Conservation (phyloP, 2,329 filamentous ascomycete genomes). For the Colletotrichum navitas region DNA sequence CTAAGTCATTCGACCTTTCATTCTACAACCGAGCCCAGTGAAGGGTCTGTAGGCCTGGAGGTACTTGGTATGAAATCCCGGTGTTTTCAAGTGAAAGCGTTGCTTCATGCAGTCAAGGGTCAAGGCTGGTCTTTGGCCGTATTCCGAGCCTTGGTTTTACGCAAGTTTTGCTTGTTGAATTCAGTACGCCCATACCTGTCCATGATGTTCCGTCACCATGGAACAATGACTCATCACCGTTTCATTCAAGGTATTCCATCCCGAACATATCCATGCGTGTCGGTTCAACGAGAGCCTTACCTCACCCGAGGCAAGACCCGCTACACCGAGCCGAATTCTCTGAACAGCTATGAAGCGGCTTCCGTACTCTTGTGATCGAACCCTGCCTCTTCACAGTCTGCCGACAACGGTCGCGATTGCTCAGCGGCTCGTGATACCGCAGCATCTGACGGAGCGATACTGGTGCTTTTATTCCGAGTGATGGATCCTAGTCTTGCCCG, state of each 20-base stretch:
- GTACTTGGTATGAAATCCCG: background rate
- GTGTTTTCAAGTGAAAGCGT: background rate
- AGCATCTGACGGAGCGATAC: background rate
- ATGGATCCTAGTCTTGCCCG: background rate
- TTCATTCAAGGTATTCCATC: background rate
- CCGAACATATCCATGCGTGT: too few species aligned
- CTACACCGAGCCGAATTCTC: background rate
- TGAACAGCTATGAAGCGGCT: background rate
- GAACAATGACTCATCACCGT: background rate
- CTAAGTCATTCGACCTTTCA: background rate
- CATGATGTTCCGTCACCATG: background rate
- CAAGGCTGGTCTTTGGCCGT: background rate
- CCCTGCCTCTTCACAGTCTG: background rate
- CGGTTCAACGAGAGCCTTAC: background rate
- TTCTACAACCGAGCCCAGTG: background rate
- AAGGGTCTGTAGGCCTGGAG: too few species aligned
- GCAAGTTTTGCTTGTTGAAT: background rate
- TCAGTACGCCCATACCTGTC: background rate
- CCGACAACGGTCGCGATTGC: background rate
- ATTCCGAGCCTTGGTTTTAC: background rate
- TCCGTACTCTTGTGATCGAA: background rate
- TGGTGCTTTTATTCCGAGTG: background rate
- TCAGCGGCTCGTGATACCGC: background rate
- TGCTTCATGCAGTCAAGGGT: background rate
- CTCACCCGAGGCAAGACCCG: background rate